A percentile compares a stretch with the other conserved stretches of the same genome.
phyloP scores from a whole-genome alignment of 345 rosid species.

The Crucihimalaya himalaica region DNA sequence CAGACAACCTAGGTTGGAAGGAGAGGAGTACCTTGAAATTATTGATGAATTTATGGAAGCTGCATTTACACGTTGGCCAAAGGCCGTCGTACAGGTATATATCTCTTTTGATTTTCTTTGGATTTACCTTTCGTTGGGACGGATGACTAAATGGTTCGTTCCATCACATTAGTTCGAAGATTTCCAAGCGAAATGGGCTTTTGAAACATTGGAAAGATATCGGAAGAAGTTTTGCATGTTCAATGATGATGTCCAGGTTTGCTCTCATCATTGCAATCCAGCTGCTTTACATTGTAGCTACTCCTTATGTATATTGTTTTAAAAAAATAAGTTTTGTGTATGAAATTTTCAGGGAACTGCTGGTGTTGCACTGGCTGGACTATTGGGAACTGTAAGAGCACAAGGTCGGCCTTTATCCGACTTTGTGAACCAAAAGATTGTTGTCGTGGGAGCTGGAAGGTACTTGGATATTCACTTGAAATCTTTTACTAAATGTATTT shows the following conservation, averaged over 20 bases:
- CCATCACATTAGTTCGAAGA: constrained; percentile 75
- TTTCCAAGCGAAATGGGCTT: constrained; percentile 99
- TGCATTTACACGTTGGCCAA: constrained; percentile 89
- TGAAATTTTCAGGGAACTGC: constrained; percentile 80
- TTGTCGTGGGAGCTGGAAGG: constrained; percentile 99
- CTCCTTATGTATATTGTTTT: background rate
- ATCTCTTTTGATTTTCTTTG: constrained; percentile 28
- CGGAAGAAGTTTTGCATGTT: constrained; percentile 92
- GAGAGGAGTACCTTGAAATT: constrained; percentile 82
- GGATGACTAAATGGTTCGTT: constrained; percentile 39
- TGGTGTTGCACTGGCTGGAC: constrained; percentile 98
- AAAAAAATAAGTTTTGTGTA: constrained; percentile 5
- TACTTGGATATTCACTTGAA: constrained; percentile 41
- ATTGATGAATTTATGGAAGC: constrained; percentile 99
- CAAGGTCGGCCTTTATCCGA: constrained; percentile 86
- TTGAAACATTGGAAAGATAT: constrained; percentile 87
- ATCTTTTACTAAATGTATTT: background rate
- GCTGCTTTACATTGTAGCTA: constrained; percentile 8
- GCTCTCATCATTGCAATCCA: constrained; percentile 18
- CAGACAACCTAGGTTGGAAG: constrained; percentile 90
- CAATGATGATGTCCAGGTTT: constrained; percentile 96
- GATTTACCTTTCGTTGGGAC: constrained; percentile 22
- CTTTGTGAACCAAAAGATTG: constrained; percentile 91
- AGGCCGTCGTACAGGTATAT: constrained; percentile 90
- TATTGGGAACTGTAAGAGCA: constrained; percentile 89